Percentiles rank a stretch among this genome's conserved stretches.
Conservation (phyloP, 2,329 filamentous ascomycete species). For the Sodiomyces alkalinus region DNA sequence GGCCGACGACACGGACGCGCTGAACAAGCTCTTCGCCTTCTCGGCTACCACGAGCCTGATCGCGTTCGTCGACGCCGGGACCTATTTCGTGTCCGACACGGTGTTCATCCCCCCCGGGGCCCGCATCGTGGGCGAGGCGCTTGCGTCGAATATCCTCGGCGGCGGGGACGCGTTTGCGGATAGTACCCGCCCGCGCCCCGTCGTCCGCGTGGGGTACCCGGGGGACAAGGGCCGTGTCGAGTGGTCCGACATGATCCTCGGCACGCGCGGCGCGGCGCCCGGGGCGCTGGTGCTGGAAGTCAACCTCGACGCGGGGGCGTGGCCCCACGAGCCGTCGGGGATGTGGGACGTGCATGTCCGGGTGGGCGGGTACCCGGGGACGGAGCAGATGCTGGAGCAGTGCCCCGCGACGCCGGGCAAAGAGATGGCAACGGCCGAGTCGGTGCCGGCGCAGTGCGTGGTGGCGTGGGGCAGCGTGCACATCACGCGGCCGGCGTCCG, state of each 20-base stretch:
- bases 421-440: not conserved
- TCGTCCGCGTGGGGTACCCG: conserved; percentile 49
- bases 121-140: conserved; percentile 45
- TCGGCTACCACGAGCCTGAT: conserved; percentile 36
- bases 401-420: conserved; percentile 34
- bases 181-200: conserved; percentile 41
- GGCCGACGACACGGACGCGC: conserved; percentile 58
- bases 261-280: conserved; percentile 48
- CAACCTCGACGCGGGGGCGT: conserved; percentile 40
- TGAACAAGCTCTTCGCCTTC: conserved; percentile 48
- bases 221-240: conserved; percentile 53
- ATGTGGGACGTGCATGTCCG: conserved; percentile 70
- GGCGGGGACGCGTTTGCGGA: conserved; percentile 40
- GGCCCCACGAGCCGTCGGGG: conserved; percentile 27
- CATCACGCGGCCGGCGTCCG: conserved; percentile 20
- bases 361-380: conserved; percentile 57
- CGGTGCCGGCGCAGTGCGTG: conserved; percentile 18
- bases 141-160: conserved; percentile 37
- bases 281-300: conserved; percentile 61
- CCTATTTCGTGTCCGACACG: conserved; percentile 44
- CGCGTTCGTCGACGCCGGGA: conserved; percentile 45
- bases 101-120: conserved; percentile 29
- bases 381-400: conserved; percentile 46
- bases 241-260: conserved; percentile 57
- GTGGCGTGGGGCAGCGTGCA: conserved; percentile 28